phyloP scores from a whole-genome alignment of 2,329 filamentous ascomycete species.

The Exophiala oligosperma region DNA sequence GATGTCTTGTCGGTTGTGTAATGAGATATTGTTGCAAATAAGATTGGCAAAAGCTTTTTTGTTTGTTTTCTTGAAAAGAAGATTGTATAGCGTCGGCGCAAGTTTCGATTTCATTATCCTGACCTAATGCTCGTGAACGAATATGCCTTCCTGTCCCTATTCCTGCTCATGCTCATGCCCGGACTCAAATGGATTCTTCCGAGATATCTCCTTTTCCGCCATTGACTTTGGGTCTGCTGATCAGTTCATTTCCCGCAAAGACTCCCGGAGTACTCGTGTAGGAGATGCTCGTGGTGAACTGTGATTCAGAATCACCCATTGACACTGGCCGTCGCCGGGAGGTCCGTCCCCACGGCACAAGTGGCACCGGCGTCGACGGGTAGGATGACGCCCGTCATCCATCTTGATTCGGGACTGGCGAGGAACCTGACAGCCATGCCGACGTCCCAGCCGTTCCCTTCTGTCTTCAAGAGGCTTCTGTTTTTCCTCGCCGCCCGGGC shows the following conservation, averaged over 20 bases:
- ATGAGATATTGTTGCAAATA: background rate
- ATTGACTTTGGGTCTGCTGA: no score
- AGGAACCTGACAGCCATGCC: constrained; percentile 53
- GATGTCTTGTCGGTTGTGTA: constrained; percentile 30
- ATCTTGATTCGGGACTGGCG: constrained; percentile 53
- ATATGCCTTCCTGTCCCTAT: background rate
- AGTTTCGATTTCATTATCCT: background rate
- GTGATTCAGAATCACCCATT: constrained; percentile 24
- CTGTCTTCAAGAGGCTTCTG: constrained; percentile 52
- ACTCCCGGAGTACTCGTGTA: background rate
- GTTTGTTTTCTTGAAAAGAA: background rate
- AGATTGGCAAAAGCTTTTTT: background rate
- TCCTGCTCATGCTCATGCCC: background rate
- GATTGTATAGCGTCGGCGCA: background rate
- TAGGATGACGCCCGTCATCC: constrained; percentile 52
- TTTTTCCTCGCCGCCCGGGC: constrained; percentile 51
- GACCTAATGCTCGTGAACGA: no score
- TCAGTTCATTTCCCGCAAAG: no score
- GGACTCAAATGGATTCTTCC: no score
- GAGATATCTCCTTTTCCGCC: no score
- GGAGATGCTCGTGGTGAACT: no score
- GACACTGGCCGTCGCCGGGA: constrained; percentile 41
- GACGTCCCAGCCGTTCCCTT: constrained; percentile 57
- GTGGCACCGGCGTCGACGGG: constrained; percentile 52
- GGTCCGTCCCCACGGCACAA: constrained; percentile 43